Evolutionary conservation across 2,329 filamentous ascomycete genomes (phyloP), one percentile per base, ranked within the genome.

Genomic region (Sarocladium kiliense): DNA sequence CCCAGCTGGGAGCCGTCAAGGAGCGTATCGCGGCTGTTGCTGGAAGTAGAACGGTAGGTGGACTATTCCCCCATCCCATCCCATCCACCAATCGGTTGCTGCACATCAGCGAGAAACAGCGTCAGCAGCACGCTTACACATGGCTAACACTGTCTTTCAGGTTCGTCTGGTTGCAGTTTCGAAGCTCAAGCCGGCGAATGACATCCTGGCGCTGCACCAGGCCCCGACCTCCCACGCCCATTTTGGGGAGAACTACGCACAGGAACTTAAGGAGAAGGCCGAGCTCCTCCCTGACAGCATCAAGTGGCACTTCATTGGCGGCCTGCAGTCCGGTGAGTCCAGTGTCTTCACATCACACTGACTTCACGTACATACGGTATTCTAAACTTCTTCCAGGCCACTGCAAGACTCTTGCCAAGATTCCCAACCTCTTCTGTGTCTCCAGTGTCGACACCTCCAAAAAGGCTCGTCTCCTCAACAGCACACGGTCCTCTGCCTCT

Each of bases 171-270:
- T 99, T 41, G 93, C 94, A 26, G 94, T 99, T 51, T 97, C 92
- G 39, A 99, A 99, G 73, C 80, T 97, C 61, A 97, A 99, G 74
- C 93, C 94, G 14, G 90, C 86, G 57, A 89, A 89, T 64, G 94
- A 99, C 70, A 88, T 99, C 64, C 79, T 96, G 55, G 87, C 91
- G 27, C 82, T 99, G 1, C 87, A 95, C 73, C 77, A 81, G 63
- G 71, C 77, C 0, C 76, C 79, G 1, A 69, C 74, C 27, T 70
- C 74, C 1, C 89, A 92, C 55, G 62, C 77, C 18, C 90, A 99
- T 73, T 97, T 97, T 70, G 94, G 94, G 64, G 94, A 99, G 74
- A 99, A 99, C 77, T 99, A 99, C 74, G 80, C 88, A 3, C 89
- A 93, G 72, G 94, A 99, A 71, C 81, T 99, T 54, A 79, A 81